A percentile compares a stretch with the other conserved stretches of the same genome.
Evolutionary conservation across 495 filamentous ascomycete genomes (phyloP).

Genomic region (Baudoinia panamericana): DNA sequence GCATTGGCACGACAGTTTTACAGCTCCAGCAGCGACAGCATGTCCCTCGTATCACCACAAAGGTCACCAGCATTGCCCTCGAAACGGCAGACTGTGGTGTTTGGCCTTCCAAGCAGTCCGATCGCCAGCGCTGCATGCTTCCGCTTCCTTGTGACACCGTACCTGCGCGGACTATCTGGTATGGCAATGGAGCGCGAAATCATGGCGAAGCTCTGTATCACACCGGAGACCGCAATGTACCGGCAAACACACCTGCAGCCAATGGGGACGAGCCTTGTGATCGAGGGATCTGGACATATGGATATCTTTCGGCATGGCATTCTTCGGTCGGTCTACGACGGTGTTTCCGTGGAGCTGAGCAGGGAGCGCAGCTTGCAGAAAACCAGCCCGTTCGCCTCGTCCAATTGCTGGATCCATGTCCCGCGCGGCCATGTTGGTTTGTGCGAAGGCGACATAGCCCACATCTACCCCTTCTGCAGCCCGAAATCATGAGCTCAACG

Average conservation of each 20-base stretch:
- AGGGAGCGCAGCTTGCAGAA: constrained; percentile 2
- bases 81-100: constrained; percentile 2
- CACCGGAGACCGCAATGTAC: neutral
- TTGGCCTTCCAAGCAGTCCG: constrained; percentile 6
- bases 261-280: neutral
- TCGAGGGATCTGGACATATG: neutral
- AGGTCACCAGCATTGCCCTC: neutral
- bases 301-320: constrained; percentile 10
- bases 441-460: neutral
- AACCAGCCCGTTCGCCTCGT: constrained; percentile 6
- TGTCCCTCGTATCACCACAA: neutral
- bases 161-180: constrained; percentile 5
- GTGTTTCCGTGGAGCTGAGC: constrained; percentile 4
- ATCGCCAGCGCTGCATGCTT: constrained; percentile 7
- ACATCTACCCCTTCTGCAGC: constrained; percentile 5
- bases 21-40: neutral
- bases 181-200: constrained; percentile 4
- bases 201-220: neutral
- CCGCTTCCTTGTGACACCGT: constrained; percentile 10
- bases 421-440: constrained; percentile 5
- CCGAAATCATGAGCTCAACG: constrained; percentile 3
- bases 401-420: constrained; percentile 15
- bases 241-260: neutral
- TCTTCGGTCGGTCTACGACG: neutral
- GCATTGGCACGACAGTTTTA: neutral